Evolutionary conservation across 331 rosid species (phyloP).

Genomic region (Arachis monticola): DNA sequence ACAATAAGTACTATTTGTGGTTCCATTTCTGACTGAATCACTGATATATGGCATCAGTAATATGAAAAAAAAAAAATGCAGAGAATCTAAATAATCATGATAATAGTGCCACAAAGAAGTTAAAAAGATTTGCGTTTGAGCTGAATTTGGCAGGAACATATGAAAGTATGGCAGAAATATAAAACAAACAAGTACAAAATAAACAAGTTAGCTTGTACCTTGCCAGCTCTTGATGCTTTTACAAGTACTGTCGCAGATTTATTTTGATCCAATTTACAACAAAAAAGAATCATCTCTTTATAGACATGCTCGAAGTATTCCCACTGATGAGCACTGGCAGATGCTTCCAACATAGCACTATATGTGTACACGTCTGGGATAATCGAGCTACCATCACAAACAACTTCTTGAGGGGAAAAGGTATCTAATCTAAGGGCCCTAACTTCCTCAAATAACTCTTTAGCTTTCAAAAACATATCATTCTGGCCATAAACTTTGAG

Average conservation of each 20-base stretch:
- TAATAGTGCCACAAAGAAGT: constrained; percentile 12
- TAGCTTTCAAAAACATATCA: constrained; percentile 83
- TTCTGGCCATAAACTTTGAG: constrained; percentile 77
- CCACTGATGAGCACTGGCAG: constrained; percentile 86
- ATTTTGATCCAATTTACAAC: constrained; percentile 72
- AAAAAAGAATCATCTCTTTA: constrained; percentile 79
- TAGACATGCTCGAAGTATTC: constrained; percentile 93
- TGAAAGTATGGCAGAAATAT: constrained; percentile 29
- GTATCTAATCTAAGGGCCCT: constrained; percentile 51
- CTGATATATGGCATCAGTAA: constrained; percentile 6
- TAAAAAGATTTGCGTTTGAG: not conserved
- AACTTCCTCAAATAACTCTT: constrained; percentile 78
- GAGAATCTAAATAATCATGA: constrained; percentile 17
- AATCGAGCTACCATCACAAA: constrained; percentile 35
- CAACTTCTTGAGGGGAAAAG: constrained; percentile 38
- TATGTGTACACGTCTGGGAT: constrained; percentile 75
- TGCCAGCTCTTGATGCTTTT: constrained; percentile 90
- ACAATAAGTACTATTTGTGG: constrained; percentile 2
- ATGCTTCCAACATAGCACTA: constrained; percentile 72
- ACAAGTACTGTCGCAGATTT: constrained; percentile 60
- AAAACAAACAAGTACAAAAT: not conserved
- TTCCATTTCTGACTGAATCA: constrained; percentile 16
- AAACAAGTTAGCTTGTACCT: constrained; percentile 53
- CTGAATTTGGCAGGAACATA: constrained; percentile 8
- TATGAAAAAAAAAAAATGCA: not conserved